Percentiles rank a stretch among this genome's conserved stretches.
phyloP scores from a whole-genome alignment of 139 green algal species.

The Closterium sp. region DNA sequence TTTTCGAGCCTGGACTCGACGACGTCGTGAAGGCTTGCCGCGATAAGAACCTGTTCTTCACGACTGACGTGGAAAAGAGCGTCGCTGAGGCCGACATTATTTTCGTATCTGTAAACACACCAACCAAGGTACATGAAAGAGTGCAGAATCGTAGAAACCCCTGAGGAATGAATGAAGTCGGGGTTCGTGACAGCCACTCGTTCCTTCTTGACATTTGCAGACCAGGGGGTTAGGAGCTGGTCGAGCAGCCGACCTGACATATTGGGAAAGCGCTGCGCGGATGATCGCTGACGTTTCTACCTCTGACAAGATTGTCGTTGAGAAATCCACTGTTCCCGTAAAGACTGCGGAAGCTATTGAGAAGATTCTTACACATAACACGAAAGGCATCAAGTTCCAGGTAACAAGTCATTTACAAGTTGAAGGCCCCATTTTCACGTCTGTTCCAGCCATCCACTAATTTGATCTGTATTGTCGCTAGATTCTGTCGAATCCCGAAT shows the following conservation, averaged over 20 bases:
- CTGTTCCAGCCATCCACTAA: background rate
- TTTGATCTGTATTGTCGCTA: background rate
- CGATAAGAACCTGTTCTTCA: slow-evolving; percentile 96
- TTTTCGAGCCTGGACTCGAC: slow-evolving; percentile 96
- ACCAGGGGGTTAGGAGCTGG: slow-evolving; percentile 70
- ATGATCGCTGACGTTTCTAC: slow-evolving; percentile 50
- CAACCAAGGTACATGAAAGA: slow-evolving; percentile 82
- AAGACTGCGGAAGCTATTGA: slow-evolving; percentile 98
- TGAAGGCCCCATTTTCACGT: background rate
- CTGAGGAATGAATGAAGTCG: background rate
- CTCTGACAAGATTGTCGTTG: slow-evolving; percentile 73
- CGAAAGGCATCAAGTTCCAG: slow-evolving; percentile 60
- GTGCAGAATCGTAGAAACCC: background rate
- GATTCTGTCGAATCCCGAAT: slow-evolving; percentile 94
- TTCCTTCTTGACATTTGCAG: background rate
- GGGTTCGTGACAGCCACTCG: background rate
- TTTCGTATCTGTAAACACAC: slow-evolving; percentile 97
- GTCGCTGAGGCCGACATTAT: slow-evolving; percentile 93
- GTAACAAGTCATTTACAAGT: background rate
- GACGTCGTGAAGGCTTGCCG: slow-evolving; percentile 73
- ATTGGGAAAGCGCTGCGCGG: slow-evolving; percentile 95
- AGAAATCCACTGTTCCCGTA: slow-evolving; percentile 99
- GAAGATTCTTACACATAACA: slow-evolving; percentile 61
- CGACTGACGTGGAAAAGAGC: slow-evolving; percentile 88
- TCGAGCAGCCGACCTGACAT: slow-evolving; percentile 95